Percentiles rank a stretch among this genome's conserved stretches.
phyloP scores from a whole-genome alignment of 1,139 yeast species.

The Suhomyces panamericanus region DNA sequence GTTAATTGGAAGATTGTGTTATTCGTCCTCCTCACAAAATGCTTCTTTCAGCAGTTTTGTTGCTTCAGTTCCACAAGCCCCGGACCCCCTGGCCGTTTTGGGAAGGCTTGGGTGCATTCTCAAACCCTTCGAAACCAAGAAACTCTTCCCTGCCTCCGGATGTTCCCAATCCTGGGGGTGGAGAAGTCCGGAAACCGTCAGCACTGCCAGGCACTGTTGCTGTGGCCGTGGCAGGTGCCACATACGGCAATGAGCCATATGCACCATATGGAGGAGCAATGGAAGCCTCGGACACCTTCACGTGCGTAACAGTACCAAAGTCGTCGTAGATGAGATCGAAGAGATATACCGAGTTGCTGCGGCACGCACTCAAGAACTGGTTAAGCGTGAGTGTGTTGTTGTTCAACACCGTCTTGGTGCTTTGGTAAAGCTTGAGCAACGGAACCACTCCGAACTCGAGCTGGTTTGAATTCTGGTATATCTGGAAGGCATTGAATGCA shows the following conservation, averaged over 20 bases:
- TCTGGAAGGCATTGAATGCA: constrained; percentile 37
- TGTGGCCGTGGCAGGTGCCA: neutral
- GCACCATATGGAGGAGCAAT: constrained; percentile 1
- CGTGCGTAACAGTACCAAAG: constrained; percentile 46
- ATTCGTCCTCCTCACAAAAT: no score
- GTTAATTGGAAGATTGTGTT: no score
- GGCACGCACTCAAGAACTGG: constrained; percentile 43
- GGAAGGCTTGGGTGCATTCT: neutral
- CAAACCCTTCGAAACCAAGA: constrained; percentile 5
- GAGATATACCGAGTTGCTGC: constrained; percentile 28
- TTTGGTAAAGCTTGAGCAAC: constrained; percentile 33
- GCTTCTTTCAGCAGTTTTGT: no score
- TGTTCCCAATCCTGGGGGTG: constrained; percentile 8
- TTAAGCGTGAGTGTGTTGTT: constrained; percentile 36
- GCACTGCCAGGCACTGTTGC: neutral
- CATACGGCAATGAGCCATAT: constrained; percentile 1
- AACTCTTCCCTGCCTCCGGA: constrained; percentile 6
- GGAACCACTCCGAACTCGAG: constrained; percentile 44
- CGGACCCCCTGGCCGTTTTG: constrained; percentile 2
- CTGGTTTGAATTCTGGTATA: constrained; percentile 33
- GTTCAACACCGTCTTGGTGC: constrained; percentile 30
- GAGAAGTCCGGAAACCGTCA: constrained; percentile 3
- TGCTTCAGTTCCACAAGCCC: constrained; percentile 8
- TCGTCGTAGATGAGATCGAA: constrained; percentile 53
- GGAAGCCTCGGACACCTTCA: constrained; percentile 27